Evolutionary conservation across 2,329 filamentous ascomycete species (phyloP).

Genomic region (Arthrobotrys sphaeroides): DNA sequence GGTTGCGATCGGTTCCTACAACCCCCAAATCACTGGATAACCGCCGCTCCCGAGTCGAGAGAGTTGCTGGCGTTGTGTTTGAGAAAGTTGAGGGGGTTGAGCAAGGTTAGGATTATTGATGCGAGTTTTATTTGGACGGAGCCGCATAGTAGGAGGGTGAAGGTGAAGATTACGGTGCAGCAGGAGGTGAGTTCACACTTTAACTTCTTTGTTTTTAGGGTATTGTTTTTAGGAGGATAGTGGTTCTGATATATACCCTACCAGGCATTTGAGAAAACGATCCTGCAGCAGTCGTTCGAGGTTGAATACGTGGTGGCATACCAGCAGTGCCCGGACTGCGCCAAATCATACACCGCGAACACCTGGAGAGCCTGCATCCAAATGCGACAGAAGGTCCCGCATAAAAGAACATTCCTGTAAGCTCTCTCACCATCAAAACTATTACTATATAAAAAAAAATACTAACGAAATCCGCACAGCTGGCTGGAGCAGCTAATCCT

Average conservation of each 20-base stretch:
- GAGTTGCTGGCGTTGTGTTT: conserved; percentile 92
- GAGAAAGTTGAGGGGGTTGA: conserved; percentile 83
- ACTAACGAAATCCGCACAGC: conserved; percentile 56
- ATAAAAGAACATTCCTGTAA: conserved; percentile 86
- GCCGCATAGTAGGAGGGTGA: conserved; percentile 89
- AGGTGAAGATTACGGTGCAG: conserved; percentile 95
- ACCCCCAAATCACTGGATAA: conserved; percentile 85
- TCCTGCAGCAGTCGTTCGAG: conserved; percentile 92
- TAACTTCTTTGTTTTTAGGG: too few species aligned
- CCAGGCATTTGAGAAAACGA: conserved; percentile 72
- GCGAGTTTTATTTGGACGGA: conserved; percentile 98
- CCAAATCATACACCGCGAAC: conserved; percentile 95
- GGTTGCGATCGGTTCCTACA: conserved; percentile 95
- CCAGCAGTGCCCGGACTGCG: conserved; percentile 94
- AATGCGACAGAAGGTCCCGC: conserved; percentile 93
- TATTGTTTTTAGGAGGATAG: too few species aligned
- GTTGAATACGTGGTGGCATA: conserved; percentile 89
- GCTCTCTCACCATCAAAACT: not conserved
- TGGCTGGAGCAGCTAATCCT: conserved; percentile 89
- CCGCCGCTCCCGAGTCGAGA: conserved; percentile 84
- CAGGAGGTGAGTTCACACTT: conserved; percentile 60
- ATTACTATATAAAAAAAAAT: not conserved
- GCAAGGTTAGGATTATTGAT: conserved; percentile 93
- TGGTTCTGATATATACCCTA: not conserved
- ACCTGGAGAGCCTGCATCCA: conserved; percentile 94